Conservation (phyloP, 2,329 filamentous ascomycete species). For the Curvularia lunata region DNA sequence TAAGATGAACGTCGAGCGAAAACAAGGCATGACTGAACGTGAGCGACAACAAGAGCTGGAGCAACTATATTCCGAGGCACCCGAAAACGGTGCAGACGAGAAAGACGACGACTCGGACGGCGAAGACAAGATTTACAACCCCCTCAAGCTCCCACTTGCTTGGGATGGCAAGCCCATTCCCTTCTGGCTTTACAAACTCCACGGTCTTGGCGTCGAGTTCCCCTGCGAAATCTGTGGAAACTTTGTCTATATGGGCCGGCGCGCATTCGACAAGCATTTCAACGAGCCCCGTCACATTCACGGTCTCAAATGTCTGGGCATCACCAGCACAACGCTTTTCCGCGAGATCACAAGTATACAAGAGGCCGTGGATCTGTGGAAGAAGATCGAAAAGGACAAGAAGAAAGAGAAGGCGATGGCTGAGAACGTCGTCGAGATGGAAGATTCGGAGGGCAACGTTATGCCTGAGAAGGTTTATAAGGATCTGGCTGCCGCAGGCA, state of each 20-base stretch:
- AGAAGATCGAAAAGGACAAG: conserved; percentile 87
- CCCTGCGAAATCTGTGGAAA: conserved; percentile 97
- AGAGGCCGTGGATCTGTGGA: conserved; percentile 87
- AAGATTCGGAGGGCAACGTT: conserved; percentile 95
- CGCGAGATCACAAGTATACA: conserved; percentile 92
- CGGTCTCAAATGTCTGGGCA: conserved; percentile 90
- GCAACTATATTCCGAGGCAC: conserved; percentile 73
- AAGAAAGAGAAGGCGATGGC: conserved; percentile 77
- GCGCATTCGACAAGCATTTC: conserved; percentile 98
- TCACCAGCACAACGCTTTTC: conserved; percentile 89
- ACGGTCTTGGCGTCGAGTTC: conserved; percentile 93
- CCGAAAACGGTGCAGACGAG: conserved; percentile 63
- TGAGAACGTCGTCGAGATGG: conserved; percentile 95
- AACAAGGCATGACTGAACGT: conserved; percentile 95
- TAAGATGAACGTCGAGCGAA: conserved; percentile 91
- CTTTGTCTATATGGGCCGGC: conserved; percentile 96
- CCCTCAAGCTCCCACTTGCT: conserved; percentile 89
- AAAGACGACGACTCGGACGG: conserved; percentile 69
- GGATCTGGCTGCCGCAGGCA: conserved; percentile 89
- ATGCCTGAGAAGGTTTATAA: conserved; percentile 99
- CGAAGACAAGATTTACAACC: conserved; percentile 94
- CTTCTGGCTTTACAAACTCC: conserved; percentile 97
- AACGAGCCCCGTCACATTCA: conserved; percentile 93
- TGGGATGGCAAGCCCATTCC: conserved; percentile 99
- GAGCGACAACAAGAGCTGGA: conserved; percentile 94